Evolutionary conservation across 805 yeast genomes (phyloP).

Genomic region (Lipomyces kockii): DNA sequence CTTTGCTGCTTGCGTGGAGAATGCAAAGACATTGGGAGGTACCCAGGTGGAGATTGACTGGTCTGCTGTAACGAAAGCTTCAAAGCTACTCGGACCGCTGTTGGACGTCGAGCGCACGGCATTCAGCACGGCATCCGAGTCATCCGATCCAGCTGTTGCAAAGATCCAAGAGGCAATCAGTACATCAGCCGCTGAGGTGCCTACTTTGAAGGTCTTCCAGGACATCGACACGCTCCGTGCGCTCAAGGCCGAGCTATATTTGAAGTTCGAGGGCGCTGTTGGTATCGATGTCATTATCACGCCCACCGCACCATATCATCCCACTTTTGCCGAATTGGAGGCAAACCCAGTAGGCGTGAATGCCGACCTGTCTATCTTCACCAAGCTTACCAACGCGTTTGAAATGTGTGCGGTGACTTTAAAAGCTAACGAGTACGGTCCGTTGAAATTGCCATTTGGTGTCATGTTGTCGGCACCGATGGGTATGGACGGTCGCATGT

Average conservation of each 20-base stretch:
- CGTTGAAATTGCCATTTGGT: slow-evolving; percentile 22
- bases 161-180: slow-evolving; percentile 11
- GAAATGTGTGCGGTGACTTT: slow-evolving; percentile 29
- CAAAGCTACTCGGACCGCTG: slow-evolving; percentile 14
- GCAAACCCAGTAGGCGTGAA: slow-evolving; percentile 22
- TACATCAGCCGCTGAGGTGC: slow-evolving; percentile 13
- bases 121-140: neutral
- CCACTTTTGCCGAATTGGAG: slow-evolving; percentile 4
- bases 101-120: slow-evolving; percentile 28
- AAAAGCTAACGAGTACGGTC: slow-evolving; percentile 13
- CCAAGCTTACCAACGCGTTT: slow-evolving; percentile 24
- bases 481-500: slow-evolving; percentile 35
- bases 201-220: slow-evolving; percentile 19
- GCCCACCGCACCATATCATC: slow-evolving; percentile 32
- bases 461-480: slow-evolving; percentile 32
- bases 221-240: slow-evolving; percentile 25
- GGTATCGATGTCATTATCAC: slow-evolving; percentile 32
- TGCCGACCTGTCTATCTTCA: slow-evolving; percentile 22
- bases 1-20: slow-evolving; percentile 18
- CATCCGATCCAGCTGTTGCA: slow-evolving; percentile 8
- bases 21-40: slow-evolving; percentile 28
- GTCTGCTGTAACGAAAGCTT: slow-evolving; percentile 15
- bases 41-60: slow-evolving; percentile 27
- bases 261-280: slow-evolving; percentile 27
- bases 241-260: slow-evolving; percentile 27